Base-by-base conservation (phyloP, 208 protist genomes). In the Trypanosoma melophagium region DNA sequence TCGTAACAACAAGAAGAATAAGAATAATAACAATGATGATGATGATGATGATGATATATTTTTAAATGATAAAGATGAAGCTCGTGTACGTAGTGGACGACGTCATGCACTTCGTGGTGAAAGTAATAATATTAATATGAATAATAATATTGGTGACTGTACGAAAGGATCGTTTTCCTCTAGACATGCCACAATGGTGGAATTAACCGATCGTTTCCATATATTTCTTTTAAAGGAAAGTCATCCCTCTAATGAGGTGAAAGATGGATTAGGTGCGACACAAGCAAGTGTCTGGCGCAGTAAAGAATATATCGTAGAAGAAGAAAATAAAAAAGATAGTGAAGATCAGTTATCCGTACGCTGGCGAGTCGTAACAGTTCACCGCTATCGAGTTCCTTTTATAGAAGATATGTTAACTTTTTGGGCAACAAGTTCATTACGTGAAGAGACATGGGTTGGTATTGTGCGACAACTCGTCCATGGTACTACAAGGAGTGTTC, bases 291-390 rank as follows among this genome's bases (percentile, higher is more conserved):
- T 10, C 7, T 5, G n/a, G 28, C 22, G 47, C 40, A 19, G 62
- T 25, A 21, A 21, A 66, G n/a, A 14, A 10, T 14, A n/a, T n/a
- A 47, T 10, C 16, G 16, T 14, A 47, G 4, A 7, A 10, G 47
- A 28, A 24, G 5, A 66, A 7, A 35, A 41, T 41, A 28, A 56
- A 16, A 22, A 41, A 44, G 45, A 56, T 8, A n/a, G 17, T 13
- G 60, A 28, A 14, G 17, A 60, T 25, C 10, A 10, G 9, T 31
- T 10, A 38, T 14, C 19, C 19, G 69, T 74, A 52, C 80, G 77
- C 10, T 83, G 74, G 60, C 64, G 76, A 40, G 71, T 90, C 40
- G 60, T 87, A 38, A 87, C 79, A n/a, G 69, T 90, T 8, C 84
- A 90, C 60, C 77, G 78, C 35, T 59, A 72, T 38, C 74, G 69